Percentiles rank a stretch among this genome's conserved stretches.
Conservation (phyloP, 352 stramenopile genomes). For the Globisporangium cylindrosporum region DNA sequence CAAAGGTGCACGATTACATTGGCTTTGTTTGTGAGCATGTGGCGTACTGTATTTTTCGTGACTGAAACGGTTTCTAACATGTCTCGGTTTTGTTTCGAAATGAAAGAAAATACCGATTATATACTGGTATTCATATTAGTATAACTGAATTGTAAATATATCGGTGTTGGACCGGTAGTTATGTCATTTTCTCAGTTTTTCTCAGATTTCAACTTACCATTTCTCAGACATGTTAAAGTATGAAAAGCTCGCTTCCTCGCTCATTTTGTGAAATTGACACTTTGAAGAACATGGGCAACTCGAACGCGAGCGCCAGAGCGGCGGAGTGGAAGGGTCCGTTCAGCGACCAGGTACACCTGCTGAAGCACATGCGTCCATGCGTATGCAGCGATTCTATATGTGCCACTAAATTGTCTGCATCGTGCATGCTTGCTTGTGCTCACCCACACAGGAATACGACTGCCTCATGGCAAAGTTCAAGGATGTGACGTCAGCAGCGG, state of each 20-base stretch:
- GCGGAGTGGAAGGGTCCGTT: slow-evolving; percentile 78
- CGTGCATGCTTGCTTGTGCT: no score
- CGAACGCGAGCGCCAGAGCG: slow-evolving; percentile 9
- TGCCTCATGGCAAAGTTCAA: slow-evolving; percentile 51
- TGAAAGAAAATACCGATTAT: neutral
- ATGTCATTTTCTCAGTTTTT: neutral
- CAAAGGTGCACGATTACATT: neutral
- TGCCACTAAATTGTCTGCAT: neutral
- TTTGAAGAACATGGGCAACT: slow-evolving; percentile 41
- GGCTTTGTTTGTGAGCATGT: neutral
- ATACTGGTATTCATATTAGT: neutral
- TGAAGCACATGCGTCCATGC: neutral
- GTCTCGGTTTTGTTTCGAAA: neutral
- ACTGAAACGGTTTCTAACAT: neutral
- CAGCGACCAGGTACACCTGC: slow-evolving; percentile 54
- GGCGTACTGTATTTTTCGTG: neutral
- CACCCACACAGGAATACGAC: slow-evolving; percentile 53
- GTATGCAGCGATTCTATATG: neutral
- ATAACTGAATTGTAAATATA: no score
- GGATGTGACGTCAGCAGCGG: slow-evolving; percentile 23
- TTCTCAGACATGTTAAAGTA: neutral
- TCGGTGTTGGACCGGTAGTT: no score
- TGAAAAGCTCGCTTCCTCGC: neutral
- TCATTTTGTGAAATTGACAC: neutral
- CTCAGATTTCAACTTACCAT: neutral